A percentile compares a stretch with the other conserved stretches of the same genome.
Conservation (phyloP, 306 rosid species). For the Sesbania bispinosa region DNA sequence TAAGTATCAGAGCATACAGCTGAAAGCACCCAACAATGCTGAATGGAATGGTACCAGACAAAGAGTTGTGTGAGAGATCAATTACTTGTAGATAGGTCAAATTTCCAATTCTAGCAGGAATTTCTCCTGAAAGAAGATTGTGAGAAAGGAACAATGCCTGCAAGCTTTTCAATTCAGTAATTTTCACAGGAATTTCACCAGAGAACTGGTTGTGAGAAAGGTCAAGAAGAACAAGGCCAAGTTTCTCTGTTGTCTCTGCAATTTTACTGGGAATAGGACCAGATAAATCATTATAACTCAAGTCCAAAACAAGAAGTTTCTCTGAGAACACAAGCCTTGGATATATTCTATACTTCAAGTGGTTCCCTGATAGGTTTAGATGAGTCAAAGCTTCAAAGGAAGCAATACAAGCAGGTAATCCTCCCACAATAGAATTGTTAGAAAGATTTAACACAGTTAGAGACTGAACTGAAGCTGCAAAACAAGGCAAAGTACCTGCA, state of each 20-base stretch:
- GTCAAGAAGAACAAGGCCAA: constrained; percentile 91
- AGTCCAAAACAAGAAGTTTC: constrained; percentile 88
- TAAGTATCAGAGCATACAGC: constrained; percentile 84
- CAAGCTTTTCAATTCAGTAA: constrained; percentile 89
- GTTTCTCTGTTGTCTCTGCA: constrained; percentile 79
- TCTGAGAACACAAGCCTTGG: constrained; percentile 84
- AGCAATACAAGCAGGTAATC: constrained; percentile 82
- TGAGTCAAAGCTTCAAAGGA: constrained; percentile 68
- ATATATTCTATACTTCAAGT: constrained; percentile 63
- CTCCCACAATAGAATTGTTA: constrained; percentile 81
- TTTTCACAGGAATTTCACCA: constrained; percentile 81
- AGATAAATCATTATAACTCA: constrained; percentile 76
- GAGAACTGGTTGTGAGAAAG: constrained; percentile 88
- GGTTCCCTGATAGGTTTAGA: constrained; percentile 79
- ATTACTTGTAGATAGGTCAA: constrained; percentile 94
- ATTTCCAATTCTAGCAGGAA: constrained; percentile 91
- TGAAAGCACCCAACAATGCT: constrained; percentile 97
- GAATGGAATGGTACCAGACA: constrained; percentile 87
- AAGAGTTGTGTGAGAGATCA: constrained; percentile 85
- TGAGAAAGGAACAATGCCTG: constrained; percentile 96
- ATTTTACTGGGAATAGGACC: constrained; percentile 86
- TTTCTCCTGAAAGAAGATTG: constrained; percentile 85
- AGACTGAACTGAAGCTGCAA: constrained; percentile 67
- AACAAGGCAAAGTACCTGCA: constrained; percentile 92
- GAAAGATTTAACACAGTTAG: constrained; percentile 66